Base-by-base conservation (phyloP, 306 rosid species). In the Biancaea sappan region DNA sequence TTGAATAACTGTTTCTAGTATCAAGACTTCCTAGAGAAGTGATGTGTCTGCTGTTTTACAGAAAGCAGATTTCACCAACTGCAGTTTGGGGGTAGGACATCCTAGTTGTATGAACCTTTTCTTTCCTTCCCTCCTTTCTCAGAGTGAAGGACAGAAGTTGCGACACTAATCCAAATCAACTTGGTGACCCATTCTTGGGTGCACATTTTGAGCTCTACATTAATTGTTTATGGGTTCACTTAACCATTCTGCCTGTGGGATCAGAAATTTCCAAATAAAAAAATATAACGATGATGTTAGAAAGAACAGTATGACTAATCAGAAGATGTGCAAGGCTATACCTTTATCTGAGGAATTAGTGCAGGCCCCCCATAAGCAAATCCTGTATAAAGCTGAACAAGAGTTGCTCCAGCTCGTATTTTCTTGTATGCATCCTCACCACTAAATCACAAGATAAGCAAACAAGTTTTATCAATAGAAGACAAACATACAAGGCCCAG, bases 341-440 rank as follows among this genome's bases (percentile, higher is more conserved):
- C 97, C 98, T 94, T 94, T 72, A 94, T 91, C 77, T 84, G 96
- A 77, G 97, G 98, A 76, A 94, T 86, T 43, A 94, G 96, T 38
- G 97, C 98, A 69, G 98, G 98, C 13, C 98, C 98, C 8, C 93
- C 98, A 28, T 87, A 94, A 34, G 97, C 97, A 73, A 94, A 94
- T 21, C 90, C 92, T 2, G 98, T 91, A 71, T 94, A 94, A 61
- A 94, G 89, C 85, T 94, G 98, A 80, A 94, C 93, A 76, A 94
- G 95, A 66, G 90, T 87, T 21, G 97, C 98, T 75, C 98, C 98
- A 52, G 97, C 90, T 80, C 96, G 86, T 69, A 94, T 80, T 82
- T 90, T 94, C 81, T 76, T 75, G 78, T 94, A 94, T 67, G 98
- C 98, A 28, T 94, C 98, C 86, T 92, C 95, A 0, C 98, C 98